Percentiles rank a stretch among this genome's conserved stretches.
These are phyloP conservation scores for Aspergillus aculeatinus DNA, from an alignment of 2,329 filamentous ascomycete species.

Conservation along the genomic window DNA sequence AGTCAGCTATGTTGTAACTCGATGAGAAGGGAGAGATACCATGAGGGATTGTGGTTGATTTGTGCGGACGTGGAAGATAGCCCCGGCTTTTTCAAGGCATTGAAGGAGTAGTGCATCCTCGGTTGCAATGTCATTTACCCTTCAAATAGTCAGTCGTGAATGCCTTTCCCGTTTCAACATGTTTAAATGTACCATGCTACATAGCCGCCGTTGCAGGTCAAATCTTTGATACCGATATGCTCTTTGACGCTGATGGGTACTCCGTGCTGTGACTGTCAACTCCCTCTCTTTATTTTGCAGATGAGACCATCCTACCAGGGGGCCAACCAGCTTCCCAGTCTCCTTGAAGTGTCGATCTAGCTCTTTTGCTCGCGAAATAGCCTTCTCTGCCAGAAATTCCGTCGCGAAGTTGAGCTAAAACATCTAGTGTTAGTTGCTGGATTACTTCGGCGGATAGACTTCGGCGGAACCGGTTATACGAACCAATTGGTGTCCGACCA, in stretches of 20 bases:
- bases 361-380: conserved; percentile 33
- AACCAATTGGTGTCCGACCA: conserved; percentile 37
- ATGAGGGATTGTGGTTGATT: conserved; percentile 45
- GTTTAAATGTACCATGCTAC: conserved; percentile 29
- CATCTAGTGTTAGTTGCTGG: neutral
- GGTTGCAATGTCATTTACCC: conserved; percentile 36
- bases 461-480: neutral
- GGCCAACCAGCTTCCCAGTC: conserved; percentile 49
- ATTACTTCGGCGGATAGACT: neutral
- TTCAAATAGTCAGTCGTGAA: conserved; percentile 12
- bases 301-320: conserved; percentile 32
- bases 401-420: conserved; percentile 38
- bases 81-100: conserved; percentile 38
- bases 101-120: conserved; percentile 37
- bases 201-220: conserved; percentile 37
- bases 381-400: conserved; percentile 39
- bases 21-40: conserved; percentile 21
- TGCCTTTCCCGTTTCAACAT: neutral
- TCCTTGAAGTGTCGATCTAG: conserved; percentile 32
- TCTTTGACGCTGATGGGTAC: conserved; percentile 61
- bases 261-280: conserved; percentile 41
- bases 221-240: conserved; percentile 59
- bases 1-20: conserved; percentile 7
- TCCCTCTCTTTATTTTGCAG: neutral
- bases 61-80: conserved; percentile 46